Base-by-base conservation (phyloP, 352 stramenopile species). In the Globisporangium alternatum region DNA sequence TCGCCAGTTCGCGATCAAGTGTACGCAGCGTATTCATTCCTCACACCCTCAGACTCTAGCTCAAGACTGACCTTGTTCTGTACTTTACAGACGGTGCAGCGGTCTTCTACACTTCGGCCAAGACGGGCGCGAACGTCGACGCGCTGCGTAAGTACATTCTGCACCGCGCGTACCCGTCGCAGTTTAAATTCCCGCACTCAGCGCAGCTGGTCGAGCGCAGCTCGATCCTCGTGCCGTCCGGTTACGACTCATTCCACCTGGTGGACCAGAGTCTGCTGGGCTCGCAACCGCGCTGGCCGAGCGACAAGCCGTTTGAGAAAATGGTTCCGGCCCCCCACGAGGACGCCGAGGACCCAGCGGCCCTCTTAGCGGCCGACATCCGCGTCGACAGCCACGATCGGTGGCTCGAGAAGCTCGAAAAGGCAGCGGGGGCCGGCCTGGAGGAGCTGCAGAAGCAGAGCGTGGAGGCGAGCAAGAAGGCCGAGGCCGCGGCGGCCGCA, bases 391-490 rank as follows among this genome's bases (percentile, higher is more conserved):
- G 56, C 2, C 85, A 95, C 57, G 82, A 93, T 25, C 68, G 77
- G 41, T 95, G 86, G 86, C 75, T 95, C 4, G 82, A 91, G 43
- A 95, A 93, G 44, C 67, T 95, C 10, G 86, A 95, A 62, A 90
- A 89, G 31, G 84, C 83, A 13, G 86, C 86, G 17, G 86, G 86
- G 6, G 80, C 86, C 3, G 86, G 83, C 17, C 66, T 95, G 0
- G 83, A 91, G 49, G 84, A 95, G 48, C 56, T 95, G 25, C 86
- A 95, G 70, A 93, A 92, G 62, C 83, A 92, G 64, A 93, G 83
- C 39, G 79, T 95, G 13, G 86, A 95, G 69, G 86, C 86, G 3
- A 91, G 84, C 72, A 90, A 91, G 62, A 91, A 89, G 54, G 72
- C 81, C 0, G 83, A 95, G 53, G 82, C 86, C 5, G 81, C 83